Evolutionary conservation across 2,329 filamentous ascomycete genomes (phyloP).

Genomic region (Coniochaeta sp.): DNA sequence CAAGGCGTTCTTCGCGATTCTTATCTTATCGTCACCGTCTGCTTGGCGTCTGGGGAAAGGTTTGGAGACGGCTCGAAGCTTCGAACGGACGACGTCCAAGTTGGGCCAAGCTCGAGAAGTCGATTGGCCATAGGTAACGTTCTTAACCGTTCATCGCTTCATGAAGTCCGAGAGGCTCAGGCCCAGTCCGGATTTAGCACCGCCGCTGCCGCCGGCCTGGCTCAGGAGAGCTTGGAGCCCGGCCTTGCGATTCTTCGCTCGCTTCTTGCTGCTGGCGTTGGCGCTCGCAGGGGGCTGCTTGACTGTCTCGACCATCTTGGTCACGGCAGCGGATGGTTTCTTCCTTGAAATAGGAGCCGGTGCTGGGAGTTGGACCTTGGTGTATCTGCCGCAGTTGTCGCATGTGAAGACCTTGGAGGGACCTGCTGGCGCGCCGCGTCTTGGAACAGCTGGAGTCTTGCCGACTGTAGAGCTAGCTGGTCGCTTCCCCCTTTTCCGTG

Average conservation of each 20-base stretch:
- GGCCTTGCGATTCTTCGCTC: slow-evolving; percentile 57
- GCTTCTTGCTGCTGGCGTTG: slow-evolving; percentile 57
- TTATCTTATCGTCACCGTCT: background rate
- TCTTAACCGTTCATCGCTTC: slow-evolving; percentile 23
- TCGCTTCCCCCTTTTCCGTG: slow-evolving; percentile 32
- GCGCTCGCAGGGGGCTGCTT: slow-evolving; percentile 26
- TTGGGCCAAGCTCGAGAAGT: too few relatives aligned
- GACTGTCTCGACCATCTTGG: slow-evolving; percentile 10
- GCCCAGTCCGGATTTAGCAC: slow-evolving; percentile 24
- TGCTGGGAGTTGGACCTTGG: slow-evolving; percentile 30
- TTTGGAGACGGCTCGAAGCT: slow-evolving; percentile 1
- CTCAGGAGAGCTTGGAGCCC: slow-evolving; percentile 59
- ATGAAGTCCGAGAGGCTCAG: slow-evolving; percentile 52
- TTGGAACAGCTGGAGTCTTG: background rate
- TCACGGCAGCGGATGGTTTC: slow-evolving; percentile 7
- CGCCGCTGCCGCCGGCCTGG: slow-evolving; percentile 29
- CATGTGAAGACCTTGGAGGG: slow-evolving; percentile 36
- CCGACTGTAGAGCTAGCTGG: slow-evolving; percentile 6
- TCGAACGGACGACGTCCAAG: background rate
- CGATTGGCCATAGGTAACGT: background rate
- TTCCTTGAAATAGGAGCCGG: slow-evolving; percentile 23
- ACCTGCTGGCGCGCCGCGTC: slow-evolving; percentile 7
- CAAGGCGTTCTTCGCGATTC: background rate
- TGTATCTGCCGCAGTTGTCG: slow-evolving; percentile 35
- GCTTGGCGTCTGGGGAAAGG: background rate